Evolutionary conservation across 2,329 filamentous ascomycete species (phyloP), one percentile per base, ranked within the genome.

Genomic region (Paraconiothyrium brasiliense): DNA sequence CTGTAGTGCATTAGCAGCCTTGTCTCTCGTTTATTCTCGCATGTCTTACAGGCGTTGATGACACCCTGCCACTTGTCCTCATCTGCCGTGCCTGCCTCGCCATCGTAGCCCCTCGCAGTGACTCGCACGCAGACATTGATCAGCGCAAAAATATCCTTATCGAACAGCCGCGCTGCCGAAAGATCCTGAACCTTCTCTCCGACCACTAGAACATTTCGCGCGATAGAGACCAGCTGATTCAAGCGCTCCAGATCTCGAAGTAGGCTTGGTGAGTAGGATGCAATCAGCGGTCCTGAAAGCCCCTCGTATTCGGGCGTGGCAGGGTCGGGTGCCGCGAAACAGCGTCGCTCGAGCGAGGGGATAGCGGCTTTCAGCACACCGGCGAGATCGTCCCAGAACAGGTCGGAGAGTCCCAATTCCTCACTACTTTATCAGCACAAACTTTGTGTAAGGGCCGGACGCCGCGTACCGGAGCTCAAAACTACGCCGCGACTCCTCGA

Each of bases 1-100:
- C 73, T 76, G 57, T 14, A 3, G 11, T 11, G 9, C 22, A 60
- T 71, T 56, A 69, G 65, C 43, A 27, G 20, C 30, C 7, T 22
- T 32, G 14, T 8, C 16, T 16, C 24, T 11, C 32, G 11, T 30
- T 3, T 20, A 34, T 8, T 24, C 27, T 1, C 27, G 11, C 30
- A 20, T 20, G 7, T 51, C 72, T 56, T 64, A 77, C 73, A 89
- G 4, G 86, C 84, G 70, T 87, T 88, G 63, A 89, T 86, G 58
- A 89, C 86, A 75, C 84, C 85, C 76, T 89, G 86, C 87, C 87
- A 89, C 66, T 86, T 86, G 67, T 89, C 86, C 74, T 90, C 86
- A 60, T 89, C 87, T 57, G 84, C 81, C 4, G 85, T 84, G 60
- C 87, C 85, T 6, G 86, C 84, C 71, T 89, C 86, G 35, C 87